Base-by-base conservation (phyloP, 1,139 yeast genomes). In the Entelexis paramagnoliae region DNA sequence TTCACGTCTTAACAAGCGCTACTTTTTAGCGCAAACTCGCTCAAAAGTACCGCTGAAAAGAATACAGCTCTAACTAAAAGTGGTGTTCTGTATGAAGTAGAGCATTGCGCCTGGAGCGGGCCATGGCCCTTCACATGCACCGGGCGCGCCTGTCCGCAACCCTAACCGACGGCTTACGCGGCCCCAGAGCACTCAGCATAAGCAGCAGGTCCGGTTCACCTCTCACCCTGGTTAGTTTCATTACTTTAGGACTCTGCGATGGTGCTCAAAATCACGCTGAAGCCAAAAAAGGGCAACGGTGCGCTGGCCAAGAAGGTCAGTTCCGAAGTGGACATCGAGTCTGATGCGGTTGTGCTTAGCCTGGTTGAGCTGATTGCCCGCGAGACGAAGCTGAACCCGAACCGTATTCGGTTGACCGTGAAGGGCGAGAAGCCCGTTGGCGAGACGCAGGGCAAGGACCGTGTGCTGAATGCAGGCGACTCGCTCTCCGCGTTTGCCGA, bases 401-500 rank as follows among this genome's bases (percentile, higher is more conserved):
- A 61, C 54, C 66, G 73, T 16, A 51, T 69, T 36, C 62, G 73
- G 22, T 54, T 69, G 42, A 63, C 70, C 29, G 58, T 67, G 34
- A 64, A 64, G 33, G 57, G 62, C 33, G 64, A 60, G 34, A 63
- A 63, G 20, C 59, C 63, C 24, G 61, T 58, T 26, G 63, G 59
- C 48, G 60, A 59, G 34, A 28, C 55, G 6, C 26, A 40, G 20
- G 54, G 60, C 20, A 66, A 62, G 54, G 74, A 71, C 58, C 62
- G 60, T 46, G 73, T 64, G 17, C 63, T 72, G 58, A 63, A 64
- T 49, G 65, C 63, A 55, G 67, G 67, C 32, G 63, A 65, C 33
- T 60, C 68, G 2, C 59, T 73, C 19, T 58, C 60, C 22, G 68
- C 63, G n/a, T 68, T 69, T 43, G 70, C 70, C 4, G 61, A 61